A percentile compares a stretch with the other conserved stretches of the same genome.
Conservation (phyloP, 78 protist genomes). For the Dictyostelium citrinum region DNA sequence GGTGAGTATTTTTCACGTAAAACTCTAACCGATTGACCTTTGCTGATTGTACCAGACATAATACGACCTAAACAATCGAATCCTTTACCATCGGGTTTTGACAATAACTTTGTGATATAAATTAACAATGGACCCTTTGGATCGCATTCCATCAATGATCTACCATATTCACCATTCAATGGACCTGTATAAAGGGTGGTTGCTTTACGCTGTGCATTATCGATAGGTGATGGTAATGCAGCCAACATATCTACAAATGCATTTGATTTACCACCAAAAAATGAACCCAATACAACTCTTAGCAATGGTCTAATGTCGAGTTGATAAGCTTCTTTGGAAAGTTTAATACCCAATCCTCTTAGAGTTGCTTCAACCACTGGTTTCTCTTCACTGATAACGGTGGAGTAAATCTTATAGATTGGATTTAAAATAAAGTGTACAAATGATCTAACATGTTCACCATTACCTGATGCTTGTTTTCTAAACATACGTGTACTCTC, state of each 20-base stretch:
- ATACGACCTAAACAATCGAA: conserved; percentile 90
- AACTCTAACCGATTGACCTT: conserved; percentile 77
- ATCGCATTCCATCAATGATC: conserved; percentile 84
- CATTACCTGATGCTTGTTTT: not conserved
- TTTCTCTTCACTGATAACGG: conserved; percentile 12
- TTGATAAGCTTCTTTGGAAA: conserved; percentile 43
- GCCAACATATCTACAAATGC: conserved; percentile 91
- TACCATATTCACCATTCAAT: conserved; percentile 54
- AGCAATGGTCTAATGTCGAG: conserved; percentile 88
- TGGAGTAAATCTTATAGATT: conserved; percentile 94
- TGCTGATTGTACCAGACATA: conserved; percentile 90
- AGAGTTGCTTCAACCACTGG: not conserved
- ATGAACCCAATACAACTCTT: conserved; percentile 76
- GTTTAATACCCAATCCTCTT: conserved; percentile 85
- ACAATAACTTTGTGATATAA: conserved; percentile 85
- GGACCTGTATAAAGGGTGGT: conserved; percentile 86
- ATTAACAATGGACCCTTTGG: conserved; percentile 92
- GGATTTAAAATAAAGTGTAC: conserved; percentile 97
- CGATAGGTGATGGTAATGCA: conserved; percentile 90
- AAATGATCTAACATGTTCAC: conserved; percentile 81
- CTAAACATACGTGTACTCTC: conserved; percentile 73
- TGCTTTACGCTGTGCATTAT: conserved; percentile 73
- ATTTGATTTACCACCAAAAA: conserved; percentile 82
- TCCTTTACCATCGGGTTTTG: conserved; percentile 64
- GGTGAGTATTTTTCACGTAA: conserved; percentile 95